Base-by-base conservation (phyloP, 2,329 filamentous ascomycete genomes). In the Aspergillus texensis region DNA sequence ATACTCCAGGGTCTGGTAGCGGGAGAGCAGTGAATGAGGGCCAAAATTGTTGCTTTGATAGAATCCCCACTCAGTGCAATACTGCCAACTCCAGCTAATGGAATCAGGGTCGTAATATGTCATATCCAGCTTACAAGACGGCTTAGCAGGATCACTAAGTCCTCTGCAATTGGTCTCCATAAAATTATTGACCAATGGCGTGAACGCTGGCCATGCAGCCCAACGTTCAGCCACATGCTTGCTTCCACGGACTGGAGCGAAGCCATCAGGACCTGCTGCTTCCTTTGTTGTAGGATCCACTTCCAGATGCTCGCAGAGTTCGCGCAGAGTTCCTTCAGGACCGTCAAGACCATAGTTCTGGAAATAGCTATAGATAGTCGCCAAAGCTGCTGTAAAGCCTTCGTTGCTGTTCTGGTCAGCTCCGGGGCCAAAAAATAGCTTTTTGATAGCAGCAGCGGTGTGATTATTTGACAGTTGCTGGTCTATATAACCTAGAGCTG, bases 21-120 rank as follows among this genome's bases (percentile, higher is more conserved):
- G 78, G 19, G 82, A 83, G 30, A 83, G 73, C 10, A 86, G 72
- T 41, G 82, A 78, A 61, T 81, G 77, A 21, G 74, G 69, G n/a
- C 82, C 82, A 1, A 80, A 70, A 67, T 86, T 86, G 39, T 81
- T 78, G 58, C 76, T 77, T 69, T 83, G 81, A 69, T 80, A 82
- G 71, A 77, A 85, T 11, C 83, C 84, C 80, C 80, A 85, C 69
- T 86, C 78, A 2, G 80, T 83, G 71, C 84, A 86, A 68, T 81
- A 83, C 67, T 86, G 83, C 82, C 82, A 85, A 0, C 74, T 79
- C 82, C 82, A 85, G 57, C 74, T 72, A 64, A 84, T 81, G 1
- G 63, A 67, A 9, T 75, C 66, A 0, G 81, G 75, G 8, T 80
- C 75, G 2, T 69, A 68, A 50, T 76, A 72, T 5, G 64, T 65